A percentile compares a stretch with the other conserved stretches of the same genome.
These are phyloP conservation scores for Phytophthora tentaculata DNA, from an alignment of 352 stramenopile species.

Conservation along the genomic window DNA sequence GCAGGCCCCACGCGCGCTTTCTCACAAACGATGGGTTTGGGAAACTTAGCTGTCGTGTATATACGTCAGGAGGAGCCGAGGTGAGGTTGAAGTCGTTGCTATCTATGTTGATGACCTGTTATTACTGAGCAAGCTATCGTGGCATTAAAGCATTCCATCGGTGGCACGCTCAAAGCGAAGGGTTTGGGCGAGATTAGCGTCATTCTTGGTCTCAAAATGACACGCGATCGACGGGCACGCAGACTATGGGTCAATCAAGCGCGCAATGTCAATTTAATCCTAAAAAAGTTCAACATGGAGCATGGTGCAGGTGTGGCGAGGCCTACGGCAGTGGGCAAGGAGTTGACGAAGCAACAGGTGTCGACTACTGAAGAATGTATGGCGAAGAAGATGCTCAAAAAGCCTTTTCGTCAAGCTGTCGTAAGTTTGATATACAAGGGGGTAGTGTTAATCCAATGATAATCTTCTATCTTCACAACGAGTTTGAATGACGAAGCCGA, in stretches of 20 bases:
- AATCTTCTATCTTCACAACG: too few species aligned
- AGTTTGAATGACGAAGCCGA: too few species aligned
- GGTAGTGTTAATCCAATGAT: too few species aligned
- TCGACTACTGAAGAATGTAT: slow-evolving; percentile 7
- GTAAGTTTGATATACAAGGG: slow-evolving; percentile 29
- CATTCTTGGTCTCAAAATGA: slow-evolving; percentile 20
- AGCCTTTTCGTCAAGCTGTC: slow-evolving; percentile 26
- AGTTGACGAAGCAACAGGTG: slow-evolving; percentile 3
- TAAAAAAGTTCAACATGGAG: slow-evolving; percentile 24
- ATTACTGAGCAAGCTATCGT: slow-evolving; percentile 1
- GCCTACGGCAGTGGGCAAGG: slow-evolving; percentile 1
- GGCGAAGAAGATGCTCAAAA: slow-evolving; percentile 1
- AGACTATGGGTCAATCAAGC: slow-evolving; percentile 28
- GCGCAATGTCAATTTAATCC: background rate
- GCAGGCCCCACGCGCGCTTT: slow-evolving; percentile 9
- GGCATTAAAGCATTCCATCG: slow-evolving; percentile 3
- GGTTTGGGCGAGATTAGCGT: slow-evolving; percentile 11
- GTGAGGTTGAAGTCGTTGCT: background rate
- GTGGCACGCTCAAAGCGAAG: slow-evolving; percentile 10
- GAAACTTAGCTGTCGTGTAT: slow-evolving; percentile 11
- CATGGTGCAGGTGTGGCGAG: background rate
- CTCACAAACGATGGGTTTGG: slow-evolving; percentile 5
- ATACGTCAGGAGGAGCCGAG: background rate
- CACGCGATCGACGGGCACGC: background rate
- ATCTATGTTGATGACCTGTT: slow-evolving; percentile 32